Evolutionary conservation across 768 basidiomycete genomes (phyloP), one percentile per base, ranked within the genome.

Genomic region (Sarcodon sp.): DNA sequence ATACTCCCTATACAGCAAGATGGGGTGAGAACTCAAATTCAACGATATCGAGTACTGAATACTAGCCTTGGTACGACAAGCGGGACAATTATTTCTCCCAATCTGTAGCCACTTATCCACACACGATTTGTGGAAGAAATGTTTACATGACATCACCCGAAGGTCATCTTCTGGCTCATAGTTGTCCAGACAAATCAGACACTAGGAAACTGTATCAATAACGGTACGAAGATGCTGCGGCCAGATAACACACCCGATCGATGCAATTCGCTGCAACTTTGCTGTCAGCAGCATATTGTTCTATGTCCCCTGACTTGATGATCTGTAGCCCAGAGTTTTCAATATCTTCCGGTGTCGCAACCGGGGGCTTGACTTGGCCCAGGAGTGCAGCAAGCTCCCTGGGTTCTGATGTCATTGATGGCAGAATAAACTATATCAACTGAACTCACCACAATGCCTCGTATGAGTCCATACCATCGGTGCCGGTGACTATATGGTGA

Each of bases 61-160:
- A 58, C 74, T 35, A 46, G 83, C 84, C 70, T 75, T 82, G 33
- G 79, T 72, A 45, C 92, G 81, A 66, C 92, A 96, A 6, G 88
- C 88, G 33, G 92, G 92, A 61, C 92, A 96, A 50, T 88, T 89
- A 57, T 96, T 96, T 49, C 80, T 73, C 3, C 91, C 90, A 5
- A 75, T 79, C 47, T 57, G 55, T 33, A 94, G 68, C 89, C 92
- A 94, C 51, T 72, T 79, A 59, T 96, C 92, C 6, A 96, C 88
- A 55, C 92, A 96, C 16, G 61, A 66, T 57, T 80, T 80, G 59
- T 97, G 92, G 73, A 92, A 97, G n/a, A 77, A 81, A 65, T 97
- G 92, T 53, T 77, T 75, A 64, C 93, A 96, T 5, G 66, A 66
- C 67, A 97, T 72, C 33, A 96, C 65, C 21, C 93, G 79, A 44